These are phyloP conservation scores for Candida mesenterica DNA, from an alignment of 1,139 yeast species.

Conservation along the genomic window DNA sequence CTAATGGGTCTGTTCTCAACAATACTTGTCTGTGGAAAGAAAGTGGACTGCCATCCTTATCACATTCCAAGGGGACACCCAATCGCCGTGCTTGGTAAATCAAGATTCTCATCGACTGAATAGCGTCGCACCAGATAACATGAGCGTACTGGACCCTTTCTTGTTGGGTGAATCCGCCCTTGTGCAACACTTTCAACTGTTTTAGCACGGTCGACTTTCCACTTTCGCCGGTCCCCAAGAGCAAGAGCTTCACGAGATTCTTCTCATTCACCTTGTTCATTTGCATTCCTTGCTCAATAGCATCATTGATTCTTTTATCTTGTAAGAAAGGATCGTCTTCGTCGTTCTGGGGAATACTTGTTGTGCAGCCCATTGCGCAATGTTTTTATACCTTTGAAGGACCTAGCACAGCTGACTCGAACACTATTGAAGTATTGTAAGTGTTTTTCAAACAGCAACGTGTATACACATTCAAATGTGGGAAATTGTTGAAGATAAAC, in stretches of 20 bases:
- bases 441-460: too few species aligned
- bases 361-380: slow-evolving; percentile 64
- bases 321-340: slow-evolving; percentile 52
- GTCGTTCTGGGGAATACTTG: slow-evolving; percentile 50
- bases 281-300: slow-evolving; percentile 64
- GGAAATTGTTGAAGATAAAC: too few species aligned
- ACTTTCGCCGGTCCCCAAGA: slow-evolving; percentile 93
- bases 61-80: slow-evolving; percentile 62
- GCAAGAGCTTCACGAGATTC: slow-evolving; percentile 59
- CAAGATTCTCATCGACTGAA: slow-evolving; percentile 83
- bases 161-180: slow-evolving; percentile 77
- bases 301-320: slow-evolving; percentile 56
- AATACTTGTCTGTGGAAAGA: slow-evolving; percentile 47
- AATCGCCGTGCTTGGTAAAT: slow-evolving; percentile 68
- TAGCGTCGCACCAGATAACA: slow-evolving; percentile 93
- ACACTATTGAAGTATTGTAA: background rate
- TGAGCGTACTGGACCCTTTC: slow-evolving; percentile 82
- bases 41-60: slow-evolving; percentile 46
- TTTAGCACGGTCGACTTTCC: slow-evolving; percentile 96
- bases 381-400: too few species aligned
- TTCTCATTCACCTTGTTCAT: slow-evolving; percentile 49
- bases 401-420: background rate
- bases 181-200: slow-evolving; percentile 83
- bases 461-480: too few species aligned
- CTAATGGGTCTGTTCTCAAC: slow-evolving; percentile 56